Evolutionary conservation across 1,284 basidiomycete species (phyloP).

Genomic region (Schizopora paradoxa): DNA sequence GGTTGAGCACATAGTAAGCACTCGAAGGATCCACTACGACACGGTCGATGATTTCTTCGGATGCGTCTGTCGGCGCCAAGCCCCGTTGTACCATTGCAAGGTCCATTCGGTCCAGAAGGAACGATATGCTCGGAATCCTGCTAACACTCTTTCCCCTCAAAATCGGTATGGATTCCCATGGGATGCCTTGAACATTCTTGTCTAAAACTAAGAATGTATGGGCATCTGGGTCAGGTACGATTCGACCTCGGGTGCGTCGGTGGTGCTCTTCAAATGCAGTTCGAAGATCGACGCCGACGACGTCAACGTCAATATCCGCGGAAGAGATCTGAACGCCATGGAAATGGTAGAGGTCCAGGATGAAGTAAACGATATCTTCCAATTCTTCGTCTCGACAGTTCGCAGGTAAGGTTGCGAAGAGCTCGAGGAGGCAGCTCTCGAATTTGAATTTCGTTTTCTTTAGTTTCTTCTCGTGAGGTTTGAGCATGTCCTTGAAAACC

Average conservation of each 20-base stretch:
- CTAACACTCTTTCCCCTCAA: conserved; percentile 83
- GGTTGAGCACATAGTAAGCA: conserved; percentile 87
- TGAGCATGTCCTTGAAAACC: conserved; percentile 64
- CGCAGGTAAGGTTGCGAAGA: conserved; percentile 79
- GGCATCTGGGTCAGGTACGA: conserved; percentile 37
- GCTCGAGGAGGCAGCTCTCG: conserved; percentile 75
- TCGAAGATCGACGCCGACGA: conserved; percentile 74
- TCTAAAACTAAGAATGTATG: conserved; percentile 91
- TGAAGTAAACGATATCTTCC: conserved; percentile 92
- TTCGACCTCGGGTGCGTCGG: conserved; percentile 32
- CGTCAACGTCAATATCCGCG: conserved; percentile 90
- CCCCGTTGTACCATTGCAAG: conserved; percentile 43
- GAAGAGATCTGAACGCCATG: conserved; percentile 85
- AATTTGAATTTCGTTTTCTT: conserved; percentile 47
- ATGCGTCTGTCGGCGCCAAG: conserved; percentile 17
- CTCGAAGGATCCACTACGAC: conserved; percentile 58
- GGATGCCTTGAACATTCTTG: conserved; percentile 84
- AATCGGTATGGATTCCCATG: conserved; percentile 94
- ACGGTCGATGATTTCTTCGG: conserved; percentile 35
- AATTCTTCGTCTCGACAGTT: conserved; percentile 89
- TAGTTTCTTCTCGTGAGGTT: conserved; percentile 52
- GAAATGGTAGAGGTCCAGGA: conserved; percentile 91
- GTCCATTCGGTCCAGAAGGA: conserved; percentile 78
- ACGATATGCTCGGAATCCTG: conserved; percentile 85
- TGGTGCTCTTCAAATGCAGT: conserved; percentile 66